phyloP scores from a whole-genome alignment of 2,329 filamentous ascomycete species.

The Tolypocladium ovalisporum region DNA sequence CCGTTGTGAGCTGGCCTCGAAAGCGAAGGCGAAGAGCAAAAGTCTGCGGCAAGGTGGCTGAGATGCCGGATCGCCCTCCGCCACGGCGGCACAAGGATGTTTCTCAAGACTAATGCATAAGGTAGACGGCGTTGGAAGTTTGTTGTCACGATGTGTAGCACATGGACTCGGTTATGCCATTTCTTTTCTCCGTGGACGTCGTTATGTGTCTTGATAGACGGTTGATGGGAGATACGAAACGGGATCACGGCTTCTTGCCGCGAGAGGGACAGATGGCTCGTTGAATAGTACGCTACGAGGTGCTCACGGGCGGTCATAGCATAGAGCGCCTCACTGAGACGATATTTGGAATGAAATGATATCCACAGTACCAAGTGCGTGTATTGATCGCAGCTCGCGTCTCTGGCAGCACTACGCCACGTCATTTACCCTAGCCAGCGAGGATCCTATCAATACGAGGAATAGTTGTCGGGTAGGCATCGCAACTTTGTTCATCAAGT shows the following conservation, averaged over 20 bases:
- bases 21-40: neutral
- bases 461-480: neutral
- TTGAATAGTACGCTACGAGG: slow-evolving; percentile 1
- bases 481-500: too few species aligned
- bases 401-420: neutral
- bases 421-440: too few species aligned
- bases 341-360: neutral
- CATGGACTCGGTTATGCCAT: neutral
- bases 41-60: neutral
- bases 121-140: slow-evolving; percentile 21
- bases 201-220: neutral
- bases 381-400: neutral
- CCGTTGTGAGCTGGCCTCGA: neutral
- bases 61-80: neutral
- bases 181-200: neutral
- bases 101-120: slow-evolving; percentile 17
- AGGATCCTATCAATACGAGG: neutral
- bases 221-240: neutral
- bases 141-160: neutral
- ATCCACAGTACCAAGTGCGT: neutral
- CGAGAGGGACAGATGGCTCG: neutral
- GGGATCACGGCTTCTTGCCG: neutral
- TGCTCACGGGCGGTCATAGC: neutral
- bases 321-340: neutral
- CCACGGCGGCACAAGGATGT: neutral